phyloP scores from a whole-genome alignment of 805 yeast genomes.

The Ogataea ganodermae region DNA sequence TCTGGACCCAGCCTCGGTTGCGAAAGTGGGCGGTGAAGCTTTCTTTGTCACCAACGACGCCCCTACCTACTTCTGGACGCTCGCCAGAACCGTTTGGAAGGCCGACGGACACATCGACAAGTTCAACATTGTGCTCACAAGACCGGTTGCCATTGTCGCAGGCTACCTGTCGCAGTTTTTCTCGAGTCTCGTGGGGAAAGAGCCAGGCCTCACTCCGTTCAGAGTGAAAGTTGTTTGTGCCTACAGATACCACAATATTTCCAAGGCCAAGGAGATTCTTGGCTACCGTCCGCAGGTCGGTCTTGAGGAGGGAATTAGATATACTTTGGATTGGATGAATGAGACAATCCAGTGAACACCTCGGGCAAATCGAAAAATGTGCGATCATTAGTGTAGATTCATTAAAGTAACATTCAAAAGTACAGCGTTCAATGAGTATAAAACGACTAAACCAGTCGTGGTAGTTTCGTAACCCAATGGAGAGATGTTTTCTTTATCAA shows the following conservation, averaged over 20 bases:
- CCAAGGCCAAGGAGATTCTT: slow-evolving; percentile 76
- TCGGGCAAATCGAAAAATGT: no score
- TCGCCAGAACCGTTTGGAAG: slow-evolving; percentile 96
- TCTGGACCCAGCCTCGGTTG: slow-evolving; percentile 45
- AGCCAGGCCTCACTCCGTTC: slow-evolving; percentile 94
- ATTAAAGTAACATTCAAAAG: no score
- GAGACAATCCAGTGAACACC: no score
- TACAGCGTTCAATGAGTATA: no score
- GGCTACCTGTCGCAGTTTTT: slow-evolving; percentile 82
- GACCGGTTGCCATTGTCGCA: slow-evolving; percentile 74
- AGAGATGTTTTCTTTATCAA: no score
- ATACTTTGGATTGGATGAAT: slow-evolving; percentile 87
- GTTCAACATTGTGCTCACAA: slow-evolving; percentile 64
- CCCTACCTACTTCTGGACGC: slow-evolving; percentile 95
- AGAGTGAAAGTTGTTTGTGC: slow-evolving; percentile 93
- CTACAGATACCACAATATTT: slow-evolving; percentile 85
- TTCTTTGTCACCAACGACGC: slow-evolving; percentile 92
- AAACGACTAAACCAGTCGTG: no score
- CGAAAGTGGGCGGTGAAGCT: slow-evolving; percentile 73
- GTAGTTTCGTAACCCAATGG: no score
- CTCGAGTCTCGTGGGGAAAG: slow-evolving; percentile 71
- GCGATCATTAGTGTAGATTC: no score
- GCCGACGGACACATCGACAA: slow-evolving; percentile 86
- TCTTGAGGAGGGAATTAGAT: slow-evolving; percentile 75
- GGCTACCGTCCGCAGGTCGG: slow-evolving; percentile 82